Percentiles rank a stretch among this genome's conserved stretches.
Evolutionary conservation across 2,329 filamentous ascomycete genomes (phyloP).

Genomic region (Nemania sp.): DNA sequence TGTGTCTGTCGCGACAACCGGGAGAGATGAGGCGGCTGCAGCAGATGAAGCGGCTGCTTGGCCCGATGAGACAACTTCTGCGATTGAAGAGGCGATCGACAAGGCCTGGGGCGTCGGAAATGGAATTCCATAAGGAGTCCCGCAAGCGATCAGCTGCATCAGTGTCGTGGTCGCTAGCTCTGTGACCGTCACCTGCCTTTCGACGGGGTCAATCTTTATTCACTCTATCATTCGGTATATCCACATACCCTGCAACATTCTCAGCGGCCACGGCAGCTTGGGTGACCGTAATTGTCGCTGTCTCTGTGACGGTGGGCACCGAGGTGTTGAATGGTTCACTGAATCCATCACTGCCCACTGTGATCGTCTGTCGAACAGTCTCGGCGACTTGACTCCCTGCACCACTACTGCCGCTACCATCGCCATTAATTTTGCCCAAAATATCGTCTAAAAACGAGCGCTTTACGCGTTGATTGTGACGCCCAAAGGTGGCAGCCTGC

Average conservation of each 20-base stretch:
- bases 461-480: constrained; percentile 15
- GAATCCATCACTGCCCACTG: constrained; percentile 16
- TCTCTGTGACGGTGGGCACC: constrained; percentile 20
- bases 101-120: constrained; percentile 32
- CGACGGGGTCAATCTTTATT: constrained; percentile 1
- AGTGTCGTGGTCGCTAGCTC: constrained; percentile 34
- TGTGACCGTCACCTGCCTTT: constrained; percentile 28
- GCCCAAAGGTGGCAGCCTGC: constrained; percentile 14
- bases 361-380: constrained; percentile 24
- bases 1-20: constrained; percentile 1
- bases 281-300: constrained; percentile 43
- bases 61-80: constrained; percentile 28
- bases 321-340: constrained; percentile 9
- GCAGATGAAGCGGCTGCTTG: constrained; percentile 12
- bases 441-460: constrained; percentile 15
- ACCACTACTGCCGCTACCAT: neutral
- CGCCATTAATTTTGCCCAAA: constrained; percentile 6
- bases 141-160: constrained; percentile 38
- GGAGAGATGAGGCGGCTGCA: constrained; percentile 4
- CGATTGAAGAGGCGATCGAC: constrained; percentile 34
- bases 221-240: constrained; percentile 10
- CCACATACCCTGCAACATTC: constrained; percentile 11
- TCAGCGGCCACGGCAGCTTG: constrained; percentile 36
- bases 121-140: constrained; percentile 26
- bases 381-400: constrained; percentile 10